phyloP scores from a whole-genome alignment of 2,329 filamentous ascomycete species.

The Delphinella strobiligena region DNA sequence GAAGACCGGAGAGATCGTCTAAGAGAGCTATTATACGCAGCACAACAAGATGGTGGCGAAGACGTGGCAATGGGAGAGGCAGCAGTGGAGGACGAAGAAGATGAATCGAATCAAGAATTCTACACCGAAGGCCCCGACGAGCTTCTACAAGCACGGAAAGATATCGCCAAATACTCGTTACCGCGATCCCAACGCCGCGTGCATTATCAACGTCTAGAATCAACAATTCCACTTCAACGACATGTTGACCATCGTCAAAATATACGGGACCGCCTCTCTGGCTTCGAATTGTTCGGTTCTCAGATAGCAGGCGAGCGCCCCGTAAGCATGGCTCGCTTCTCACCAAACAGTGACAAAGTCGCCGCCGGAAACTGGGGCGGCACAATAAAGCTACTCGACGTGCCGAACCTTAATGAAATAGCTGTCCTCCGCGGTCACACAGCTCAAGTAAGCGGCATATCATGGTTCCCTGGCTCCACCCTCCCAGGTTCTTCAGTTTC shows the following conservation, averaged over 20 bases:
- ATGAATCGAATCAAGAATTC: conserved; percentile 81
- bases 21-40: conserved; percentile 60
- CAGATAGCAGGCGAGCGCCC: conserved; percentile 87
- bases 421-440: conserved; percentile 70
- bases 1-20: conserved; percentile 77
- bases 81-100: conserved; percentile 48
- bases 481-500: conserved; percentile 60
- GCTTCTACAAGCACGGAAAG: conserved; percentile 62
- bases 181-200: conserved; percentile 69
- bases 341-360: conserved; percentile 70
- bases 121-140: conserved; percentile 73
- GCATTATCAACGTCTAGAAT: conserved; percentile 66
- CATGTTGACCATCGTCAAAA: conserved; percentile 88
- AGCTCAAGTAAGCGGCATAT: conserved; percentile 77
- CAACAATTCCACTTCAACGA: conserved; percentile 70
- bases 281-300: conserved; percentile 83
- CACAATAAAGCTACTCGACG: conserved; percentile 71
- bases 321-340: conserved; percentile 82
- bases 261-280: conserved; percentile 69
- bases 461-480: conserved; percentile 80
- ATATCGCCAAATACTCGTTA: conserved; percentile 73
- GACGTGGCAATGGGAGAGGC: conserved; percentile 42
- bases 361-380: conserved; percentile 92
- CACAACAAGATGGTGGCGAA: conserved; percentile 46
- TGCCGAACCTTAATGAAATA: conserved; percentile 71